These are phyloP conservation scores for Zymoseptoria tritici DNA, from an alignment of 2,329 filamentous ascomycete genomes.

Conservation along the genomic window DNA sequence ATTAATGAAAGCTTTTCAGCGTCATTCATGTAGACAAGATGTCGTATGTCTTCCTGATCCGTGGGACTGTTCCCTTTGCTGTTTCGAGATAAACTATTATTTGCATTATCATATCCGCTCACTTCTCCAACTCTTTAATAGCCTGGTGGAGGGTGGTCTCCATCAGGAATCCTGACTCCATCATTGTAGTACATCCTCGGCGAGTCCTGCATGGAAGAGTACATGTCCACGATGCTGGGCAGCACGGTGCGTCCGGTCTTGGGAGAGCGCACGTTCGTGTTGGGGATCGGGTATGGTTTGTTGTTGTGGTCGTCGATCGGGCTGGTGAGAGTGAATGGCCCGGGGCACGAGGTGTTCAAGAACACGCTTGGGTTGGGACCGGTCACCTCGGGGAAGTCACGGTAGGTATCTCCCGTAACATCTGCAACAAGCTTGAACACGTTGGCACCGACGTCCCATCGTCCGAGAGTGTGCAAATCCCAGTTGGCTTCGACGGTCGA, in stretches of 20 bases:
- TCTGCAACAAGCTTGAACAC: conserved; percentile 35
- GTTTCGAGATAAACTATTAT: neutral
- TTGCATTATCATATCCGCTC: neutral
- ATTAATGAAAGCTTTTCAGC: neutral
- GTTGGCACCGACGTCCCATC: conserved; percentile 43
- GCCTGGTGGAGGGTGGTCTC: conserved; percentile 27
- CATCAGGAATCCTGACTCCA: conserved; percentile 28
- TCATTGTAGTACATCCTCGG: conserved; percentile 25
- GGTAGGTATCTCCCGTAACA: conserved; percentile 29
- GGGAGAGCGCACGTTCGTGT: conserved; percentile 23
- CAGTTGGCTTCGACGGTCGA: conserved; percentile 41
- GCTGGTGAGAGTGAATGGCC: neutral
- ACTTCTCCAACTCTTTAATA: conserved; percentile 8
- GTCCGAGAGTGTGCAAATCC: conserved; percentile 38
- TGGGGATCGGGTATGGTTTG: conserved; percentile 24
- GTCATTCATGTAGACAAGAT: neutral
- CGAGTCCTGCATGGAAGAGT: conserved; percentile 8
- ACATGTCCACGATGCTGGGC: conserved; percentile 23
- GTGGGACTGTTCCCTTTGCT: neutral
- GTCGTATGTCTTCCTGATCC: neutral
- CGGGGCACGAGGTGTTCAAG: conserved; percentile 18
- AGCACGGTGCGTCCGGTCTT: conserved; percentile 24
- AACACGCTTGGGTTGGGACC: conserved; percentile 21
- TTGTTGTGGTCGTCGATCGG: neutral
- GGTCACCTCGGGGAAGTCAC: conserved; percentile 21